Base-by-base conservation (phyloP, 2,329 filamentous ascomycete genomes). In the Fusarium piperis region DNA sequence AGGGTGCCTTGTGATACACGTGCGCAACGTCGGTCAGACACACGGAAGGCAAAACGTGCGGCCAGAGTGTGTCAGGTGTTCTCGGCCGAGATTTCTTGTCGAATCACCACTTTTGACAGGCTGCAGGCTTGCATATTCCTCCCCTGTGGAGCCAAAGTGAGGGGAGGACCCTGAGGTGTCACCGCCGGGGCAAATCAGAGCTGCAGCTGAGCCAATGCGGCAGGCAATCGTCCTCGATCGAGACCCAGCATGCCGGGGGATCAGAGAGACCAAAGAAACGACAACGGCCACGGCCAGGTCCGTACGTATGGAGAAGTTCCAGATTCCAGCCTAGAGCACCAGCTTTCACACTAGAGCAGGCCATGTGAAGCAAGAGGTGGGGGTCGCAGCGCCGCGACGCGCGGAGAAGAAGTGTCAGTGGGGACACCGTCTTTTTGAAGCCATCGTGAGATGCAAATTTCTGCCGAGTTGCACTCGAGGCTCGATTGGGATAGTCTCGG, bases 21-120 rank as follows among this genome's bases (percentile, higher is more conserved):
- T 68, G 65, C 62, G 39, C 39, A 39, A 38, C 56, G 57, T 51
- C 57, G 57, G 57, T 59, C 39, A 55, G 38, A 44, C 48, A 48
- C 52, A n/a, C 6, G 4, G 23, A 38, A 28, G 16, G 13, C 8
- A 3, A 55, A 55, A 23, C 33, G 55, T 44, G 61, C 59, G 56
- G 59, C 67, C 51, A 62, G 55, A 71, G 46, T 23, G 52, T 58
- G 69, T 72, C 69, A 72, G 53, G 69, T 72, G 69, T 72, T 59
- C 67, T 72, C 69, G 70, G 69, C 70, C 70, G 70, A 72, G 65
- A 72, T 72, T 72, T 64, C 44, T 51, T 18, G 26, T 51, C 46
- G 48, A 58, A 62, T 72, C 58, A 38, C 69, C 46, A 36, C 55
- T 70, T 72, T 72, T 36, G 70, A 70, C 70, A 70, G 64, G 70